phyloP scores from a whole-genome alignment of 331 rosid species.

The Phaseolus coccineus region DNA sequence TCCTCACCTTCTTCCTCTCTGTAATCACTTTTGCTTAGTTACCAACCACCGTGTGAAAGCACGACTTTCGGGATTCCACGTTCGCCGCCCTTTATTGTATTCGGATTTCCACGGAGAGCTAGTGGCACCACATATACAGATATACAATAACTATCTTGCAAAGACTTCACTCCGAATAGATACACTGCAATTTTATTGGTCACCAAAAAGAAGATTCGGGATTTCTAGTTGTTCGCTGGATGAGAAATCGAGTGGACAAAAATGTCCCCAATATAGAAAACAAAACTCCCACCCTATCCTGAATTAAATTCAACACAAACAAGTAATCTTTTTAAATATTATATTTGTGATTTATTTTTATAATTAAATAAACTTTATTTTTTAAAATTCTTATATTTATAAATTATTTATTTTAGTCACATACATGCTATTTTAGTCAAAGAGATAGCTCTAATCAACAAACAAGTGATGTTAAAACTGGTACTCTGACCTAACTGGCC shows the following conservation, averaged over 20 bases:
- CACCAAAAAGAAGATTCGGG: background rate
- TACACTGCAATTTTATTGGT: conserved; percentile 12
- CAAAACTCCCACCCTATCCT: background rate
- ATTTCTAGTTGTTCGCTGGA: conserved; percentile 3
- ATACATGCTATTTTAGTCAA: too few species aligned
- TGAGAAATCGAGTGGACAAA: background rate
- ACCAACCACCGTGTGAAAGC: conserved; percentile 29
- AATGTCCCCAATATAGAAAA: background rate
- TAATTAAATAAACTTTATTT: too few species aligned
- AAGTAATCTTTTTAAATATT: too few species aligned
- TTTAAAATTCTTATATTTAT: too few species aligned
- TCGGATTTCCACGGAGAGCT: conserved; percentile 43
- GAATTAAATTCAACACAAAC: background rate
- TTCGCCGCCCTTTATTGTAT: background rate
- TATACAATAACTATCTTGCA: background rate
- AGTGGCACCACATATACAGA: conserved; percentile 32
- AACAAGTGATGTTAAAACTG: too few species aligned
- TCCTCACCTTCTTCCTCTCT: background rate
- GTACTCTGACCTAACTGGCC: too few species aligned
- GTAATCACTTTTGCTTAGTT: background rate
- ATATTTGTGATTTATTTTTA: too few species aligned
- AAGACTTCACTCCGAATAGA: background rate
- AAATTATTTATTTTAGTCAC: too few species aligned
- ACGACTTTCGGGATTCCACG: background rate
- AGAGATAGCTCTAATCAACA: too few species aligned